phyloP scores from a whole-genome alignment of 306 rosid genomes.

The Calophaca sinica region DNA sequence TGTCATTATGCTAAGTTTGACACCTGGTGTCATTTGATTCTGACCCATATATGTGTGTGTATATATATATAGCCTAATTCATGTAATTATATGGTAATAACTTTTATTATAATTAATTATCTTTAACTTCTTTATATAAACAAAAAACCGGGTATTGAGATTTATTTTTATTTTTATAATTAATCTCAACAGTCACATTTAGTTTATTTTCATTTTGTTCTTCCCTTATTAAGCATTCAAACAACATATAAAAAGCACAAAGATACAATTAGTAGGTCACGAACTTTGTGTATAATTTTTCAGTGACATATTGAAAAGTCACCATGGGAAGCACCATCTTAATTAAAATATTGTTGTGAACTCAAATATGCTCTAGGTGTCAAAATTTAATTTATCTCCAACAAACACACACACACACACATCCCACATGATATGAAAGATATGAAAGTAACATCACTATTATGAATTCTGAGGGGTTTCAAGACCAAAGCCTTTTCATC shows the following conservation, averaged over 20 bases:
- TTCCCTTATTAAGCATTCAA: neutral
- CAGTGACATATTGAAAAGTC: too few relatives aligned
- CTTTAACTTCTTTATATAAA: too few relatives aligned
- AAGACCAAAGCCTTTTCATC: conserved; percentile 28
- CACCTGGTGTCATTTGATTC: too few relatives aligned
- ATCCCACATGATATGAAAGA: conserved; percentile 50
- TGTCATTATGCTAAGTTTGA: too few relatives aligned
- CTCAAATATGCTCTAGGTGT: neutral
- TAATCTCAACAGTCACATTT: too few relatives aligned
- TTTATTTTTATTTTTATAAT: too few relatives aligned
- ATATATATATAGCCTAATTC: too few relatives aligned
- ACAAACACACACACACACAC: conserved; percentile 14
- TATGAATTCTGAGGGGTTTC: neutral
- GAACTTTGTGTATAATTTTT: neutral
- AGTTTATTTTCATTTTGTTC: too few relatives aligned
- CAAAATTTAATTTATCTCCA: conserved; percentile 3
- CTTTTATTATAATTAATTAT: too few relatives aligned
- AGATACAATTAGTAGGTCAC: neutral
- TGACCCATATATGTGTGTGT: too few relatives aligned
- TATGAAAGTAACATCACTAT: conserved; percentile 43
- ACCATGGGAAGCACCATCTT: neutral
- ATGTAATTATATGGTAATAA: too few relatives aligned
- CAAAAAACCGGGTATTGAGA: too few relatives aligned
- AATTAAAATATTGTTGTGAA: neutral
- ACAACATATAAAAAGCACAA: neutral